Percentiles rank a stretch among this genome's conserved stretches.
Conservation (phyloP, 176 grass and related monocot genomes). For the Oryza rufipogon region DNA sequence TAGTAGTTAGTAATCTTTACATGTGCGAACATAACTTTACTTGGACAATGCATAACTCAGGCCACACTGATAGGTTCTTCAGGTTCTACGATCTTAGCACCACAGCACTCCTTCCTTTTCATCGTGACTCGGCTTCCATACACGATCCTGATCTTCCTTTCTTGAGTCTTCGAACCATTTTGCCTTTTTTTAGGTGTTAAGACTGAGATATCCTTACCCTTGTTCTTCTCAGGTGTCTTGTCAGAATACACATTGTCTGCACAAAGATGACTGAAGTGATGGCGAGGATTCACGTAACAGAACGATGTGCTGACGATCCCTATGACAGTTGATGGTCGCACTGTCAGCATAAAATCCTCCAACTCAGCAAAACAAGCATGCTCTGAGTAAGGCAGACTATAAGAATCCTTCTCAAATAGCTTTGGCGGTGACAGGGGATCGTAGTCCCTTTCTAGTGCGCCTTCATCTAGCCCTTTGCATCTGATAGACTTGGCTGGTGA, state of each 20-base stretch:
- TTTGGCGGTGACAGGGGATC: slow-evolving; percentile 51
- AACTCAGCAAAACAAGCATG: slow-evolving; percentile 81
- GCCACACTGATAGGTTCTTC: slow-evolving; percentile 40
- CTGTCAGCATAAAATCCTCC: slow-evolving; percentile 64
- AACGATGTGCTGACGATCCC: slow-evolving; percentile 67
- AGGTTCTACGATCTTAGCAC: slow-evolving; percentile 56
- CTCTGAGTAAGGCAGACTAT: slow-evolving; percentile 75
- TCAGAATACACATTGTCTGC: slow-evolving; percentile 22
- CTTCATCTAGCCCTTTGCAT: slow-evolving; percentile 14
- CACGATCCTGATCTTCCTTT: slow-evolving; percentile 29
- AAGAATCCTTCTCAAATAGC: slow-evolving; percentile 65
- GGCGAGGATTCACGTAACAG: slow-evolving; percentile 61
- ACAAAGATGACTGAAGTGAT: slow-evolving; percentile 61
- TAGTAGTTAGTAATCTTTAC: background rate
- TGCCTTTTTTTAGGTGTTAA: slow-evolving; percentile 46
- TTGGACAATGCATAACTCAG: slow-evolving; percentile 12
- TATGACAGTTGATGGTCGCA: slow-evolving; percentile 53
- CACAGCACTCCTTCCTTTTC: slow-evolving; percentile 52
- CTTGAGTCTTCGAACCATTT: slow-evolving; percentile 44
- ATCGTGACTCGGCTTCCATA: slow-evolving; percentile 55
- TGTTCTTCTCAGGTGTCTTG: slow-evolving; percentile 14
- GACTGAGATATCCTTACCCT: slow-evolving; percentile 15
- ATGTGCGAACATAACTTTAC: background rate
- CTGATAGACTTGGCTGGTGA: slow-evolving; percentile 33
- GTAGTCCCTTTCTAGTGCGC: slow-evolving; percentile 21